A percentile compares a stretch with the other conserved stretches of the same genome.
Conservation (phyloP, 2,329 filamentous ascomycete species). For the Aspergillus sojae region DNA sequence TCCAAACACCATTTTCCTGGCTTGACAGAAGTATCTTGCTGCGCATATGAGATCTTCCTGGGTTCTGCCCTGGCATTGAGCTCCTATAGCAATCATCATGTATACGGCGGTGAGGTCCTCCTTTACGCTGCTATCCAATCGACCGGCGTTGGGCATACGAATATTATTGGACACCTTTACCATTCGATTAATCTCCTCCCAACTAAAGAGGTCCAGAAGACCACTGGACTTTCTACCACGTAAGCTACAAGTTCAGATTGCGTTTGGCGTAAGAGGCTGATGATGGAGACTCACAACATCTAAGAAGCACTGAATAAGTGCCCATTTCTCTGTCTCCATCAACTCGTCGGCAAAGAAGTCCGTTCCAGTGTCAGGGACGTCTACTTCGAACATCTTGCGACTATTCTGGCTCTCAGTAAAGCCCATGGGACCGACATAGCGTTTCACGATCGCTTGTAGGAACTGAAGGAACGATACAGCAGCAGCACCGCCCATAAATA, state of each 20-base stretch:
- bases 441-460: constrained; percentile 2
- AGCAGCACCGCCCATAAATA: background rate
- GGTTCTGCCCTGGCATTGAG: constrained; percentile 46
- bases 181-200: background rate
- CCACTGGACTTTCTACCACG: background rate
- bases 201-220: background rate
- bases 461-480: background rate
- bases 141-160: background rate
- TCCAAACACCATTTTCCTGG: constrained; percentile 46
- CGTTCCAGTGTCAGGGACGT: background rate
- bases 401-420: constrained; percentile 2
- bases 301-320: background rate
- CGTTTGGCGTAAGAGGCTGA: background rate
- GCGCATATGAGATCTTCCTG: constrained; percentile 49
- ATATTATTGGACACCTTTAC: background rate
- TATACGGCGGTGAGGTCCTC: constrained; percentile 21
- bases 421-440: background rate
- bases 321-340: constrained; percentile 1
- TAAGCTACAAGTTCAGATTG: background rate
- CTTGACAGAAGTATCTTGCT: constrained; percentile 42
- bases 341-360: constrained; percentile 1
- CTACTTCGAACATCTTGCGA: constrained; percentile 3
- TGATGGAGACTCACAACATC: background rate
- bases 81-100: constrained; percentile 57
- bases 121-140: background rate